Conservation (phyloP, 2,329 filamentous ascomycete species). For the Aspergillus niger region DNA sequence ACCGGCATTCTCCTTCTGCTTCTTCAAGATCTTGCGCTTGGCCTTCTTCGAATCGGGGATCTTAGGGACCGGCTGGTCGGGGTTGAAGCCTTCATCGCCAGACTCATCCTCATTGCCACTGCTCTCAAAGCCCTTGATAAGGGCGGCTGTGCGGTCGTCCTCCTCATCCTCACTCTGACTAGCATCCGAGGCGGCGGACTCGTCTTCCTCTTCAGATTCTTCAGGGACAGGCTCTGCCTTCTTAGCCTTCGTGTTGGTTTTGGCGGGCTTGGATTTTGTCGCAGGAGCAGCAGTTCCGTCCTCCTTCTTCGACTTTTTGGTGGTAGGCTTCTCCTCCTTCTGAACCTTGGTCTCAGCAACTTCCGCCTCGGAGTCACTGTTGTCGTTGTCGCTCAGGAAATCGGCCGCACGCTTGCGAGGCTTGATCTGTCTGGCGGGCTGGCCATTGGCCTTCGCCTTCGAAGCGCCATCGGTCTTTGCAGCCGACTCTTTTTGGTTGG, state of each 20-base stretch:
- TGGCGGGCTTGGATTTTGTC: constrained; percentile 38
- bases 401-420: constrained; percentile 52
- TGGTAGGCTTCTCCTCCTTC: constrained; percentile 41
- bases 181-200: constrained; percentile 20
- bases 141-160: constrained; percentile 56
- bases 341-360: constrained; percentile 22
- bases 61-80: constrained; percentile 45
- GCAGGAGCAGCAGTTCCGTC: constrained; percentile 34
- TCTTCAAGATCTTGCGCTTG: constrained; percentile 55
- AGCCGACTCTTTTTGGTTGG: constrained; percentile 24
- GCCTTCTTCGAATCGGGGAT: constrained; percentile 50
- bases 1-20: constrained; percentile 49
- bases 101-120: constrained; percentile 55
- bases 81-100: constrained; percentile 50
- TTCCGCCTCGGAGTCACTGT: constrained; percentile 28
- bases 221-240: constrained; percentile 46
- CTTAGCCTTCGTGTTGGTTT: constrained; percentile 41
- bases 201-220: constrained; percentile 37
- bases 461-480: constrained; percentile 28
- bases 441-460: constrained; percentile 36
- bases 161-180: constrained; percentile 36
- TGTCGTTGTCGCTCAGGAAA: constrained; percentile 49
- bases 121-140: constrained; percentile 59
- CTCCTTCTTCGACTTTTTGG: constrained; percentile 51
- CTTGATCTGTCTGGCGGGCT: constrained; percentile 40